Conservation (phyloP, 2,329 filamentous ascomycete genomes). For the Aspergillaceae sp. region DNA sequence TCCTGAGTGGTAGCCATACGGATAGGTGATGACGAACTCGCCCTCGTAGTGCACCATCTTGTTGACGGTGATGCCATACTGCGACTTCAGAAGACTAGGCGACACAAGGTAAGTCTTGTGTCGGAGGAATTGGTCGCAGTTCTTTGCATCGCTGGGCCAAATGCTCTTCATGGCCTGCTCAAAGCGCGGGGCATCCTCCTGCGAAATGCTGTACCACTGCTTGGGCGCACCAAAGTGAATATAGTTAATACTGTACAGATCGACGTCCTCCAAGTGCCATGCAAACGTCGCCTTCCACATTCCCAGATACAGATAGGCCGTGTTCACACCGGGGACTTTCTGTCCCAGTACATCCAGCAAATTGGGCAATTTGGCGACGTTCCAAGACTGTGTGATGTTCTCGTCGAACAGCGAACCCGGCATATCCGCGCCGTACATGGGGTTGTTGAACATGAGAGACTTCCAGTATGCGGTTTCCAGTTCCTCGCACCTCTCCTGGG, state of each 20-base stretch:
- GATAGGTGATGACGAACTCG: constrained; percentile 97
- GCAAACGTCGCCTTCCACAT: constrained; percentile 99
- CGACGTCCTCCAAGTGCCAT: constrained; percentile 97
- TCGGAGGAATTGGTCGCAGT: constrained; percentile 88
- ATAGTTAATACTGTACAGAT: constrained; percentile 99
- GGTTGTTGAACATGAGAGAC: constrained; percentile 86
- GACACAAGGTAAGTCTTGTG: constrained; percentile 98
- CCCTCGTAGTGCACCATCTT: constrained; percentile 91
- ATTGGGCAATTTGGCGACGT: constrained; percentile 89
- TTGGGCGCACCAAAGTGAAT: constrained; percentile 98
- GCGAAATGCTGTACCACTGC: constrained; percentile 99
- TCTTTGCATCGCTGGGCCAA: constrained; percentile 91
- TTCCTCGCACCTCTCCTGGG: constrained; percentile 84
- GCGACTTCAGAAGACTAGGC: constrained; percentile 72
- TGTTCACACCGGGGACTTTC: constrained; percentile 96
- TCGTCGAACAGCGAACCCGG: constrained; percentile 92
- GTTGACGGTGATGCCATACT: constrained; percentile 94
- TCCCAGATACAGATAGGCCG: constrained; percentile 90
- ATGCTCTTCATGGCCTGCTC: constrained; percentile 91
- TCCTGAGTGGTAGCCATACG: constrained; percentile 95
- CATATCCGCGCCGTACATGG: constrained; percentile 93
- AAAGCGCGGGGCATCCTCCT: constrained; percentile 85
- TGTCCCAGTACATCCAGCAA: constrained; percentile 87
- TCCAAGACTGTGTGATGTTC: constrained; percentile 67
- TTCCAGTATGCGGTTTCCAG: constrained; percentile 96